Evolutionary conservation across 352 stramenopile genomes (phyloP), one percentile per base, ranked within the genome.

Genomic region (Globisporangium okanoganense): DNA sequence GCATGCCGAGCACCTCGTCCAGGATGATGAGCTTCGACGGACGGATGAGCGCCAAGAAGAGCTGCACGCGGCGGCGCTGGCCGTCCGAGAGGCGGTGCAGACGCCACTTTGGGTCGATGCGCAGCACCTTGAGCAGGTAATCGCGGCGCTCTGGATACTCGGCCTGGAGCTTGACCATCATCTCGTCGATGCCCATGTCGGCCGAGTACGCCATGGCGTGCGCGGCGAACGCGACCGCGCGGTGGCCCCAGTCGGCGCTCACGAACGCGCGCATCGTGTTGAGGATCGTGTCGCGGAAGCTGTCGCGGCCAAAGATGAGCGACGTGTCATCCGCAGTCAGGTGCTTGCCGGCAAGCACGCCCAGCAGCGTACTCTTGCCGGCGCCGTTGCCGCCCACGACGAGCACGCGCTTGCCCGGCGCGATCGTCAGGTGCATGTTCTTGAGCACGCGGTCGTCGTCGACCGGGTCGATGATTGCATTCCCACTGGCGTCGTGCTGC

Each of bases 1-100:
- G 79, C 73, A 95, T 97, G 1, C 95, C 97, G 8, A 98, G 97
- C 52, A 99, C 89, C 84, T 99, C 97, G 65, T 99, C 97, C n/a
- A 99, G 76, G 5, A 99, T 71, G 36, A 99, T 92, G 56, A 99
- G 85, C 65, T 98, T 82, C 56, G 98, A 99, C 16, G 97, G 97
- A 45, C 95, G 84, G 51, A 99, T 78, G 4, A 99, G 77, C 36
- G 94, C 94, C 25, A 99, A 66, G 63, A 99, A 97, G 41, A 99
- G 78, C 76, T 99, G 97, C 10, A 99, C 97, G 41, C 97, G 85
- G 53, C 89, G 84, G 18, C 85, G 76, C 62, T 95, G 86, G 45
- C 86, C 86, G 58, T 92, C 85, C 53, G 86, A 94, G 5, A 95
- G 62, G 20, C 79, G 82, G 64, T 92, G 82, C n/a, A 94, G 75